Evolutionary conservation across 2,329 filamentous ascomycete genomes (phyloP), one percentile per base, ranked within the genome.

Genomic region (Incumbomyces lentus): DNA sequence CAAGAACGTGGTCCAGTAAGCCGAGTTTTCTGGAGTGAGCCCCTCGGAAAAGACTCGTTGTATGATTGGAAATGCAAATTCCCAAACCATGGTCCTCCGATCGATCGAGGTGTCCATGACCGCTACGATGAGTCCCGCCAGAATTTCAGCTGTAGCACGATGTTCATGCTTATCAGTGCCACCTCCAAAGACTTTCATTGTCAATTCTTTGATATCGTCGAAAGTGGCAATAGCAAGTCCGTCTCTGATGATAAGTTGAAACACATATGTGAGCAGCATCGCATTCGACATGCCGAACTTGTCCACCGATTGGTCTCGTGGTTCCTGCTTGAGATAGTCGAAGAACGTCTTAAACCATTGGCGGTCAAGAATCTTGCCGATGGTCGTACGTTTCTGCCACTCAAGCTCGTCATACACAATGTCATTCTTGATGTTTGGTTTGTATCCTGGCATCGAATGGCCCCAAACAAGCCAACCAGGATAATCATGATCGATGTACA

Each of bases 161-260:
- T 98, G 92, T 62, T 98, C 90, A 63, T 98, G 92, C 66, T 95
- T 95, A 62, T 98, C 92, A 58, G 82, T 92, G 8, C 93, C 92
- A 63, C 98, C 90, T 12, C 82, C 90, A 59, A 87, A 96, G 0
- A 93, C 80, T 1, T 79, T 77, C 49, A 76, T 71, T 4, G 85
- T 79, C 50, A 95, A 73, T 56, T 89, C 82, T 60, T 90, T 84
- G 62, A 98, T 81, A 46, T 98, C 92, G 5, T 90, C 81, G 57
- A 95, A 86, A 0, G 80, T 93, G 18, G 84, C 83, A 12, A 73
- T 70, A 0, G 92, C 88, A 44, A 86, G 69, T 1, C 81, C 86
- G 58, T 84, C 81, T 34, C 68, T 62, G 56, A 93, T 79, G 70
- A 95, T 84, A 22, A 98, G 72, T 56, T 95, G 88, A 58, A 98